A percentile compares a stretch with the other conserved stretches of the same genome.
Evolutionary conservation across 176 grass and related monocot genomes (phyloP).

Genomic region (Oryza nivara): DNA sequence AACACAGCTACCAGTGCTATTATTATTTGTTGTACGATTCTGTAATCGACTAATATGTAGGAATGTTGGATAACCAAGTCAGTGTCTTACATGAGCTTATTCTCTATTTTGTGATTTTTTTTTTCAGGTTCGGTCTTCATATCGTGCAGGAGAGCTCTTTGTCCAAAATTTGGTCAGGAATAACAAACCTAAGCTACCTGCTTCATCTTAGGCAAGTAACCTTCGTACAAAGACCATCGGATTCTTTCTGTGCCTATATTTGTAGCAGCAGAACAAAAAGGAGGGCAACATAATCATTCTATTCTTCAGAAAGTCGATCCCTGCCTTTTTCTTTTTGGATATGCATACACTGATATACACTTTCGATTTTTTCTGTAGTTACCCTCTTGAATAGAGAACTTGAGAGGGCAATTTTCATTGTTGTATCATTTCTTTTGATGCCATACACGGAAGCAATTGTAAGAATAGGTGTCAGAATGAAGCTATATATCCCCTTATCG

Average conservation of each 20-base stretch:
- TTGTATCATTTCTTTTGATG: slow-evolving; percentile 38
- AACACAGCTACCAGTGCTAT: neutral
- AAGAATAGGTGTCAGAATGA: slow-evolving; percentile 10
- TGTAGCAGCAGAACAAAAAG: slow-evolving; percentile 23
- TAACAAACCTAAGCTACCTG: slow-evolving; percentile 40
- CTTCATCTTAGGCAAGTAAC: slow-evolving; percentile 39
- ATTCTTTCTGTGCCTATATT: slow-evolving; percentile 23
- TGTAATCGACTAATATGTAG: neutral
- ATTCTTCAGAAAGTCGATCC: slow-evolving; percentile 26
- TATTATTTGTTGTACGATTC: neutral
- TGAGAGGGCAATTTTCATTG: neutral
- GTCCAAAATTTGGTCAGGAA: slow-evolving; percentile 83
- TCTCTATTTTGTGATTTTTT: slow-evolving; percentile 11
- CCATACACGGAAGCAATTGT: slow-evolving; percentile 16
- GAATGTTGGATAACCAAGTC: neutral
- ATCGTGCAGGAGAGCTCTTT: slow-evolving; percentile 90
- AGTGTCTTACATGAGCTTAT: slow-evolving; percentile 13
- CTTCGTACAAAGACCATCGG: neutral
- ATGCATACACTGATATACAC: neutral
- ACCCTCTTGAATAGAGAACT: slow-evolving; percentile 17
- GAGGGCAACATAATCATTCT: slow-evolving; percentile 12
- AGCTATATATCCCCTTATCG: slow-evolving; percentile 4
- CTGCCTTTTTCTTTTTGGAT: slow-evolving; percentile 14
- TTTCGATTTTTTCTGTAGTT: slow-evolving; percentile 16
- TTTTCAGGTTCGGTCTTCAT: slow-evolving; percentile 86